Evolutionary conservation across 352 stramenopile species (phyloP).

Genomic region (Phytophthora quininea): DNA sequence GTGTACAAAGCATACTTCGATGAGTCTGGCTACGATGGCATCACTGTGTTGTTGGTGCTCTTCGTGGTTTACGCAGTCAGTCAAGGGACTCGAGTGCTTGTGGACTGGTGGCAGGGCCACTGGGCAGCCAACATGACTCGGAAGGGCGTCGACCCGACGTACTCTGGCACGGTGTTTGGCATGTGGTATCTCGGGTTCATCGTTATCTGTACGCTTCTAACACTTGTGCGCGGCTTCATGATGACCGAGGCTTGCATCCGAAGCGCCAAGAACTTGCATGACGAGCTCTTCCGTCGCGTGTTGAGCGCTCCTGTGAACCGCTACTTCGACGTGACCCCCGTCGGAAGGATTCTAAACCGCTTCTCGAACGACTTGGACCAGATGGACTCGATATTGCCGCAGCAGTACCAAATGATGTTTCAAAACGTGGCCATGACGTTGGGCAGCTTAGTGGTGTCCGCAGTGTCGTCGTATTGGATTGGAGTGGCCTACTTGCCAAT

Average conservation of each 20-base stretch:
- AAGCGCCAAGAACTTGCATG: slow-evolving; percentile 1
- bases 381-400: slow-evolving; percentile 3
- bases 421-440: slow-evolving; percentile 1
- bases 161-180: slow-evolving; percentile 37
- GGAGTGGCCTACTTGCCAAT: slow-evolving; percentile 65
- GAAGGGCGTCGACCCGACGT: slow-evolving; percentile 10
- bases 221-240: slow-evolving; percentile 29
- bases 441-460: slow-evolving; percentile 22
- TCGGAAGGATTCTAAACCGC: slow-evolving; percentile 3
- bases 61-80: slow-evolving; percentile 13
- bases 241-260: slow-evolving; percentile 37
- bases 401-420: slow-evolving; percentile 4
- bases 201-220: slow-evolving; percentile 25
- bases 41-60: slow-evolving; percentile 13
- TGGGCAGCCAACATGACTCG: slow-evolving; percentile 34
- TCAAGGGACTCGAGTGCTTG: slow-evolving; percentile 23
- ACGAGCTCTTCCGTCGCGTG: background rate
- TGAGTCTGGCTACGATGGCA: slow-evolving; percentile 22
- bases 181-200: slow-evolving; percentile 49
- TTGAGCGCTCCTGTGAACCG: background rate
- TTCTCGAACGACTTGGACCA: slow-evolving; percentile 2
- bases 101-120: slow-evolving; percentile 38
- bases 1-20: slow-evolving; percentile 39
- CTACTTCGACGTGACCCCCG: background rate
- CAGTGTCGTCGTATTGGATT: slow-evolving; percentile 45